Conservation (phyloP, 345 rosid species). For the Eutrema japonicum region DNA sequence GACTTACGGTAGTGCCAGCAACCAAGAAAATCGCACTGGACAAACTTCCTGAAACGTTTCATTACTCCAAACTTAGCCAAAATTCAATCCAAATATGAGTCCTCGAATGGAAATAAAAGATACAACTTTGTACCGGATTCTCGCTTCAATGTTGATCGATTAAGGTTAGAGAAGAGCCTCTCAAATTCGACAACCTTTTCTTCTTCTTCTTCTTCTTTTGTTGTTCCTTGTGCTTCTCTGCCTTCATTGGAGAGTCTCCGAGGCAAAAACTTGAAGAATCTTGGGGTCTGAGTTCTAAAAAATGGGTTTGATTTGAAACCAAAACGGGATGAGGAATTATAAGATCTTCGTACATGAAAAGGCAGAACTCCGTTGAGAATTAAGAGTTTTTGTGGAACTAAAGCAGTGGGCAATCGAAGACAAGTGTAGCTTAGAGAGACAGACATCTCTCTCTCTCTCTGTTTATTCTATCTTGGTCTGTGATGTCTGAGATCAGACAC, state of each 20-base stretch:
- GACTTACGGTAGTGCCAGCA: conserved; percentile 81
- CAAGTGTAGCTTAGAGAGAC: conserved; percentile 25
- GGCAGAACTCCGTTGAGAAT: conserved; percentile 17
- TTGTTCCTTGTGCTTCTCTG: conserved; percentile 36
- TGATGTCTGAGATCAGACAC: conserved; percentile 33
- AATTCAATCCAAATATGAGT: background rate
- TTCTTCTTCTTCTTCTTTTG: conserved; percentile 31
- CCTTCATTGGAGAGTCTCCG: conserved; percentile 46
- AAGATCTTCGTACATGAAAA: conserved; percentile 18
- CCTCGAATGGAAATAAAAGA: background rate
- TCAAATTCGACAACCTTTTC: conserved; percentile 49
- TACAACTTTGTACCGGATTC: conserved; percentile 63
- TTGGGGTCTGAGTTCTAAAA: conserved; percentile 23
- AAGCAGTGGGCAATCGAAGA: conserved; percentile 27
- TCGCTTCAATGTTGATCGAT: conserved; percentile 71
- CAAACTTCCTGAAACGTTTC: conserved; percentile 63
- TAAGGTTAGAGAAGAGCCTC: conserved; percentile 89
- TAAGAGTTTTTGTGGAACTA: conserved; percentile 20
- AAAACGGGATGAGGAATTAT: conserved; percentile 3
- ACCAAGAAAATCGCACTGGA: conserved; percentile 82
- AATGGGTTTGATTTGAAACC: conserved; percentile 24
- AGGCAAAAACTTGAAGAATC: conserved; percentile 51
- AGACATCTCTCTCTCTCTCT: conserved; percentile 27
- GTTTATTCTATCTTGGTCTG: conserved; percentile 3
- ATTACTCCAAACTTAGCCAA: conserved; percentile 11